Base-by-base conservation (phyloP, 163 green algal species). In the Smithsoniella earleae region DNA sequence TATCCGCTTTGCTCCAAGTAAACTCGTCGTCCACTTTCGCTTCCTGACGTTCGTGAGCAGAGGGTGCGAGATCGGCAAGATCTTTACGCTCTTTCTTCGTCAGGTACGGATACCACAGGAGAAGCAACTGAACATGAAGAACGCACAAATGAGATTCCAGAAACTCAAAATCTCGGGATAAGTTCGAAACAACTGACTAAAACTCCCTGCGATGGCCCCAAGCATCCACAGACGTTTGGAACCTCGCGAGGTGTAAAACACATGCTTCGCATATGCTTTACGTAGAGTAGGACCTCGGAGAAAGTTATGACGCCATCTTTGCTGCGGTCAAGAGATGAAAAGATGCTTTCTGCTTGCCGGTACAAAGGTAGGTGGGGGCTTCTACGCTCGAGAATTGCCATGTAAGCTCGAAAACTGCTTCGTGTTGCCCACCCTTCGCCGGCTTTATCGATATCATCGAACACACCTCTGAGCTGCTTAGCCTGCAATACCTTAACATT, bases 371-470 rank as follows among this genome's bases (percentile, higher is more conserved):
- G 58, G 25, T 69, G 27, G 0, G 58, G 58, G 5, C 58, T 30
- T 5, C 25, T 30, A 4, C 25, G 20, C 58, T 69, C 27, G 16
- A 69, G 58, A n/a, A n/a, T 16, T 0, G 58, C 58, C 25, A 40
- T 36, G 58, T 69, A 64, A 30, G 30, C 27, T 16, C 58, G n/a
- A n/a, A 34, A 1, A 30, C 34, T 36, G n/a, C 25, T 16, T 0
- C 58, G n/a, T 30, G 10, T 36, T 18, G 43, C 58, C 1, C 18
- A 5, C 30, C 58, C 58, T 30, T 69, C 58, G 20, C 58, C 58
- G 18, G 58, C 22, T 36, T 69, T 16, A 31, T 69, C 58, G 5
- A 69, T 69, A n/a, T 69, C 58, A 34, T 69, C 58, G 43, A 69
- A 69, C 58, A 69, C 27, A 30, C 43, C 30, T 36, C 58, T 30